These are phyloP conservation scores for Lunasporangiospora selenospora DNA, from an alignment of 192 early-diverging fungal species.

Conservation along the genomic window DNA sequence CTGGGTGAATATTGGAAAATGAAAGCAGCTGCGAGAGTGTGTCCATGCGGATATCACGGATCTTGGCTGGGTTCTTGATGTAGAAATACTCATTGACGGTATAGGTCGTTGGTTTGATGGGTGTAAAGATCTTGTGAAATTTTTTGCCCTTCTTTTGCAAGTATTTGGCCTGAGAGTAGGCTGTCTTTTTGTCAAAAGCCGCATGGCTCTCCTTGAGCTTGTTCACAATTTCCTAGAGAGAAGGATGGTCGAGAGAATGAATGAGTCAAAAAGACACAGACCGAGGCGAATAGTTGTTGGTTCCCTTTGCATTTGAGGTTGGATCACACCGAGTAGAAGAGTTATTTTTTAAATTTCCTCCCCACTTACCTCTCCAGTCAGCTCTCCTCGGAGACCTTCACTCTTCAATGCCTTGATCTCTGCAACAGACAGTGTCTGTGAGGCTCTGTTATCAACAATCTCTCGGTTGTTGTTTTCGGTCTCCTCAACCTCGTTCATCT, in stretches of 20 bases:
- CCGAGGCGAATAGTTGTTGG: background rate
- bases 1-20: conserved; percentile 80
- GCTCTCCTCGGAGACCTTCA: conserved; percentile 71
- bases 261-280: conserved; percentile 1
- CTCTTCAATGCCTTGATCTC: conserved; percentile 87
- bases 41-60: conserved; percentile 83
- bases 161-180: conserved; percentile 96
- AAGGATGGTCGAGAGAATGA: conserved; percentile 6
- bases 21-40: conserved; percentile 91
- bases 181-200: conserved; percentile 92
- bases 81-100: conserved; percentile 83
- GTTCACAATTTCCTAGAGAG: conserved; percentile 72
- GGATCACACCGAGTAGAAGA: too few relatives aligned
- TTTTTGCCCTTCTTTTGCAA: conserved; percentile 87
- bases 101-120: conserved; percentile 76
- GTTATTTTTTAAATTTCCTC: conserved; percentile 4
- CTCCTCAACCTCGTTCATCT: conserved; percentile 62
- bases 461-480: conserved; percentile 83
- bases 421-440: conserved; percentile 81
- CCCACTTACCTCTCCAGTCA: conserved; percentile 55
- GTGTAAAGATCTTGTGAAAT: conserved; percentile 85
- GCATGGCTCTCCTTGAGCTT: conserved; percentile 82
- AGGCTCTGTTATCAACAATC: conserved; percentile 73
- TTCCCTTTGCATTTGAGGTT: too few relatives aligned
- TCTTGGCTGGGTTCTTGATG: conserved; percentile 80